phyloP scores from a whole-genome alignment of 345 rosid species.

The Salix arbutifolia region DNA sequence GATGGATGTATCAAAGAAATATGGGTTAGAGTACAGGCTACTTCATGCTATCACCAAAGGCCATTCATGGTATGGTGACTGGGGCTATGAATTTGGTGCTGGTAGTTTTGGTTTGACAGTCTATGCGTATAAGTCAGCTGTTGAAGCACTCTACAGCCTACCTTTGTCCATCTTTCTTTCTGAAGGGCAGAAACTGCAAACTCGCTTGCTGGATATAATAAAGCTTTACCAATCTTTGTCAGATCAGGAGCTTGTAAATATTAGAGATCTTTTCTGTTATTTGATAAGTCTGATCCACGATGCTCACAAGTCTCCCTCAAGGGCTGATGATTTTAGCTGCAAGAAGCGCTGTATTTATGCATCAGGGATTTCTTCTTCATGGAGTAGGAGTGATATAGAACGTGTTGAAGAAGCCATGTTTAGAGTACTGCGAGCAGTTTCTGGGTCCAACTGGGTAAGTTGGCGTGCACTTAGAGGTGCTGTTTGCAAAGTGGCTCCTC shows the following conservation, averaged over 20 bases:
- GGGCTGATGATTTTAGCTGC: conserved; percentile 20
- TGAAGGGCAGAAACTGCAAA: conserved; percentile 31
- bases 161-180: conserved; percentile 37
- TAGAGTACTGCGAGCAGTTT: conserved; percentile 55
- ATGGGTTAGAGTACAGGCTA: conserved; percentile 53
- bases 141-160: conserved; percentile 41
- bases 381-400: conserved; percentile 42
- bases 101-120: conserved; percentile 57
- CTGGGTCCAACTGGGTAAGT: conserved; percentile 61
- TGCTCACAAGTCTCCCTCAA: conserved; percentile 35
- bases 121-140: conserved; percentile 48
- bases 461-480: conserved; percentile 59
- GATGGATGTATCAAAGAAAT: conserved; percentile 73
- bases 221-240: conserved; percentile 50
- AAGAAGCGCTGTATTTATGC: conserved; percentile 20
- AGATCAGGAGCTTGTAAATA: conserved; percentile 43
- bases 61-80: conserved; percentile 63
- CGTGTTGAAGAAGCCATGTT: conserved; percentile 56
- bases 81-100: conserved; percentile 70
- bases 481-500: conserved; percentile 46
- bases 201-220: conserved; percentile 36
- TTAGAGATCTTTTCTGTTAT: conserved; percentile 48
- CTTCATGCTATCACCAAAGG: conserved; percentile 59
- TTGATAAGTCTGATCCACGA: conserved; percentile 42
- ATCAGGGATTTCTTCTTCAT: conserved; percentile 23